Evolutionary conservation across 345 rosid species (phyloP), one percentile per base, ranked within the genome.

Genomic region (Turnera subulata): DNA sequence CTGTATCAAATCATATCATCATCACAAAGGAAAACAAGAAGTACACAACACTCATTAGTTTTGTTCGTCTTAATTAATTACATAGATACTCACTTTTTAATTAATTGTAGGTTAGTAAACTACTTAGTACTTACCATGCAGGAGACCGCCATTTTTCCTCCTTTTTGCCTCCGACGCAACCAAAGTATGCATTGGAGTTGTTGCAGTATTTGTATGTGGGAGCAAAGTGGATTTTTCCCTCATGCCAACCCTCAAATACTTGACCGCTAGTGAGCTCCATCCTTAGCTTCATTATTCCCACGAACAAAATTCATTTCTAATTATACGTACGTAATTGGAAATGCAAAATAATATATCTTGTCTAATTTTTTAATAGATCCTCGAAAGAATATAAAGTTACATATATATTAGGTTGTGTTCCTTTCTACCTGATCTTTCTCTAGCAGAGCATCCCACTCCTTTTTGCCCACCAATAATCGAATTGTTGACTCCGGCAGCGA

Each of bases 121-220:
- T 6, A 6, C n/a, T 11, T 16, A n/a, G 7, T 23, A 40, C 22
- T 60, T 67, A 84, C 93, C 96, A 88, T 40, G 93, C 96, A 0
- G 96, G 96, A 52, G 93, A 76, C 22, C 96, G 86, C 61, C 69
- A 66, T 45, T 81, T 88, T 70, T 80, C 84, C 12, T 79, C 75
- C 44, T 78, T 80, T 53, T 70, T 61, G 55, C 77, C 66, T 57
- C 77, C 46, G 25, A 68, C 61, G 55, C 84, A 76, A 25, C 91
- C 96, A 14, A 72, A 76, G 58, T 89, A 89, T 43, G 61, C 69
- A 59, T 80, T 85, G 12, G 96, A 85, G 64, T 79, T 82, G 1
- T 71, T 78, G 46, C 65, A 72, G 51, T 89, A 89, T 76, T 89
- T 89, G 72, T 89, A 89, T 0, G 96, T 89, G 0, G 96, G 96